Conservation (phyloP, 345 rosid species). For the Crucihimalaya himalaica region DNA sequence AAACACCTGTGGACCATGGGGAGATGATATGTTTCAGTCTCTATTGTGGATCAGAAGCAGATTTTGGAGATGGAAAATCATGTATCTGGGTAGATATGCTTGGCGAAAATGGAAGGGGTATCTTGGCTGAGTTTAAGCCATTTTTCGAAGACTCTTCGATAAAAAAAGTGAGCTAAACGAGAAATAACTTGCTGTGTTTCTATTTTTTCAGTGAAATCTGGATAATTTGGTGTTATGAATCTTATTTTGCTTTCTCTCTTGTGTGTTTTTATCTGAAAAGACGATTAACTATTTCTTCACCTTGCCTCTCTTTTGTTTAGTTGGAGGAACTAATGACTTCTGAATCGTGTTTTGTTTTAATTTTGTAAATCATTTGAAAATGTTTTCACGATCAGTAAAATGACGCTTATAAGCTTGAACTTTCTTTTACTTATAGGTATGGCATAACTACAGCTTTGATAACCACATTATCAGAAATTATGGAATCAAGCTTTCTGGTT, state of each 20-base stretch:
- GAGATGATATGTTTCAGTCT: conserved; percentile 88
- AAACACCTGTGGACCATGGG: conserved; percentile 91
- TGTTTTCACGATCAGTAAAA: background rate
- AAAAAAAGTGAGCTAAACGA: conserved; percentile 57
- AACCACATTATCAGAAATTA: conserved; percentile 79
- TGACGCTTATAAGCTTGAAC: conserved; percentile 9
- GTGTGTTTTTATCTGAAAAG: conserved; percentile 6
- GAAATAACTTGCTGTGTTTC: background rate
- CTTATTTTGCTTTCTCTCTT: conserved; percentile 1
- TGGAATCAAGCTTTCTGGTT: conserved; percentile 77
- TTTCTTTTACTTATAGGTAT: conserved; percentile 58
- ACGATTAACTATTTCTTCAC: conserved; percentile 11
- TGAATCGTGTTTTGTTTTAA: background rate
- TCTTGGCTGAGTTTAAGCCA: conserved; percentile 67
- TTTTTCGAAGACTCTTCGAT: conserved; percentile 73
- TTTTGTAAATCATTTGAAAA: conserved; percentile 1
- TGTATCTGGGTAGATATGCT: conserved; percentile 96
- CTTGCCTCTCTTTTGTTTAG: background rate
- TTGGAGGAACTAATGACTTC: conserved; percentile 1
- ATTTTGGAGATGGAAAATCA: conserved; percentile 87
- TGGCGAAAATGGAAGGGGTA: conserved; percentile 70
- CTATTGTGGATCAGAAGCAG: conserved; percentile 78
- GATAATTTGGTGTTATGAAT: background rate
- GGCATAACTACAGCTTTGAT: conserved; percentile 99
- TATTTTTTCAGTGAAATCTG: background rate